These are phyloP conservation scores for Anthoceros angustus DNA, from an alignment of 225 moss, liverwort and hornwort species.

Conservation along the genomic window DNA sequence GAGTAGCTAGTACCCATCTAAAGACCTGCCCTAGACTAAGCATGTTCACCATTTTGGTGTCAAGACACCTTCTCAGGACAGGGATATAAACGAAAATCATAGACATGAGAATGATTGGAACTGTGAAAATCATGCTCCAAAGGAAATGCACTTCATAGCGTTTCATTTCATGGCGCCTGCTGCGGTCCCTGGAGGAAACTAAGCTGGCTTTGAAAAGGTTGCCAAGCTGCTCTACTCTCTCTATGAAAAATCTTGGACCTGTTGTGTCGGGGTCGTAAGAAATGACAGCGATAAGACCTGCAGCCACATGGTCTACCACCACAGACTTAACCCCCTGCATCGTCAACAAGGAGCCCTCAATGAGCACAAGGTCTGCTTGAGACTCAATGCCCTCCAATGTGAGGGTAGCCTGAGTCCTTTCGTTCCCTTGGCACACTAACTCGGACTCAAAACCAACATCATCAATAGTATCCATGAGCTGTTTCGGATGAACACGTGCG, in stretches of 20 bases:
- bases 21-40: neutral
- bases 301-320: neutral
- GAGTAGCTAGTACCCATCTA: neutral
- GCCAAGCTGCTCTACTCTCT: neutral
- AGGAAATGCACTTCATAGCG: constrained; percentile 3
- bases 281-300: neutral
- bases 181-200: neutral
- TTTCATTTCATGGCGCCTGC: neutral
- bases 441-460: constrained; percentile 2
- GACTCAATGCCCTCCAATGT: neutral
- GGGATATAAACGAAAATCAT: neutral
- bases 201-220: neutral
- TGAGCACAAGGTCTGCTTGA: neutral
- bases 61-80: neutral
- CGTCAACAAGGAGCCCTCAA: neutral
- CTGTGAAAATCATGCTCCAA: constrained; percentile 1
- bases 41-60: constrained; percentile 1
- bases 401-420: neutral
- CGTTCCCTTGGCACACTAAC: neutral
- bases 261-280: neutral
- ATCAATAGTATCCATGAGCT: neutral
- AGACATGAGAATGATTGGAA: neutral
- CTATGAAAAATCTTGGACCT: neutral
- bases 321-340: neutral
- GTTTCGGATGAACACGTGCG: neutral